Conservation (phyloP, 352 stramenopile species). For the Thalassiosira mediterranea region DNA sequence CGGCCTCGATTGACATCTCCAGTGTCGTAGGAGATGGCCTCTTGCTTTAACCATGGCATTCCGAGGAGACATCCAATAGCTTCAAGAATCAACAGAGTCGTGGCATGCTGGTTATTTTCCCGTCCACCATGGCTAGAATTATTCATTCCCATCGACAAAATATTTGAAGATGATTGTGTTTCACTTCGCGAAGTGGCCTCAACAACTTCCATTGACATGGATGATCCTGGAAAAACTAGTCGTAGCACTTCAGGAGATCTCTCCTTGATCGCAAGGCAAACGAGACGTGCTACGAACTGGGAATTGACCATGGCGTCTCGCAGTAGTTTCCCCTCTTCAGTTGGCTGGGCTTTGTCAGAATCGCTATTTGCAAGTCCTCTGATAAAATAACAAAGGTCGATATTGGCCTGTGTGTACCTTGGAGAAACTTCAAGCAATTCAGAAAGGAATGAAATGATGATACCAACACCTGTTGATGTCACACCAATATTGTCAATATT, state of each 20-base stretch:
- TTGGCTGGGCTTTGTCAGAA: background rate
- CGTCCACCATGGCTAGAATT: constrained; percentile 55
- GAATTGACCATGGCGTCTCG: constrained; percentile 63
- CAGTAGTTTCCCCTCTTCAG: constrained; percentile 49
- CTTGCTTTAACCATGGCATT: constrained; percentile 58
- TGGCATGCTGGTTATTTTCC: constrained; percentile 31
- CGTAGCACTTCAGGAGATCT: constrained; percentile 53
- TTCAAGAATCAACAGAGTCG: constrained; percentile 65
- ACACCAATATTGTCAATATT: constrained; percentile 43
- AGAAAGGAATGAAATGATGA: constrained; percentile 78
- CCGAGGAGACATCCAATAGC: constrained; percentile 69
- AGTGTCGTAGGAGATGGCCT: constrained; percentile 65
- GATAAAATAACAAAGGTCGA: constrained; percentile 74
- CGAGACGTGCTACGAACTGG: constrained; percentile 70
- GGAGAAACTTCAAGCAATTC: constrained; percentile 75
- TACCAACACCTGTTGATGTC: constrained; percentile 66
- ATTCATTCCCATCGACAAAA: constrained; percentile 68
- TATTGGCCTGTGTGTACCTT: constrained; percentile 60
- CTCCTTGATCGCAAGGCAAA: constrained; percentile 66
- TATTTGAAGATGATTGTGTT: constrained; percentile 53
- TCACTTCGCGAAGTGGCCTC: constrained; percentile 68
- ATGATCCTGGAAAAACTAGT: constrained; percentile 70
- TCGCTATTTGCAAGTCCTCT: constrained; percentile 58
- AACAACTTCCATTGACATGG: constrained; percentile 59
- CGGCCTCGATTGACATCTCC: constrained; percentile 59